Evolutionary conservation across 1,284 basidiomycete species (phyloP), one percentile per base, ranked within the genome.

Genomic region (Irpex lacteus): DNA sequence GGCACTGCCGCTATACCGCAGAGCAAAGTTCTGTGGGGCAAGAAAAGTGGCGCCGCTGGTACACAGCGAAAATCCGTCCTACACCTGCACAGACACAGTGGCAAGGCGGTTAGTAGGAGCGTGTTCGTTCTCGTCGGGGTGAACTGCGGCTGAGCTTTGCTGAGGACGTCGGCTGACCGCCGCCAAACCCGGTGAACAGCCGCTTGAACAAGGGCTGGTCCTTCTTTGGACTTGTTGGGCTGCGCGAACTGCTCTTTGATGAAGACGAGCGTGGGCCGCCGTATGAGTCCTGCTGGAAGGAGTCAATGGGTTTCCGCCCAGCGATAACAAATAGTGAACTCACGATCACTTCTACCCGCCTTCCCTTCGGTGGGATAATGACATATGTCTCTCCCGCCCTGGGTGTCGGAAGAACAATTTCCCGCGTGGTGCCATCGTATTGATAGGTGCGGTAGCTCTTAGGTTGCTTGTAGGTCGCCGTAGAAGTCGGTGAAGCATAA

Each of bases 381-480:
- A 74, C 68, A 58, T 73, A 75, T 36, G 66, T 66, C 62, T 75
- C 72, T 11, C 73, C 73, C 11, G 60, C 64, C 2, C 68, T 69
- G 32, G 73, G 70, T 7, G 68, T 65, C 2, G 73, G 74, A 15
- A 75, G 69, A 13, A 70, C 67, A 57, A 73, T 68, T 57, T 73
- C 67, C 60, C 68, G 61, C 19, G 66, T 60, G 13, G 68, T 65
- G 9, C 57, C 15, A 38, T 69, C 68, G 63, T 70, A 68, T 55
- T 60, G 63, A 65, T 72, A 71, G 50, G 64, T 60, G 9, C 63
- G 60, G 59, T 70, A 65, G 37, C 58, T 58, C 56, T 38, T 57
- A 53, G 13, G 65, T 26, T 15, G 21, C 44, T 50, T 55, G 55
- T 64, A 47, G 52, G 32, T 36, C 58, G 19, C 40, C 60, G 38